phyloP scores from a whole-genome alignment of 148 eudicot genomes.

The Silene uniflora region DNA sequence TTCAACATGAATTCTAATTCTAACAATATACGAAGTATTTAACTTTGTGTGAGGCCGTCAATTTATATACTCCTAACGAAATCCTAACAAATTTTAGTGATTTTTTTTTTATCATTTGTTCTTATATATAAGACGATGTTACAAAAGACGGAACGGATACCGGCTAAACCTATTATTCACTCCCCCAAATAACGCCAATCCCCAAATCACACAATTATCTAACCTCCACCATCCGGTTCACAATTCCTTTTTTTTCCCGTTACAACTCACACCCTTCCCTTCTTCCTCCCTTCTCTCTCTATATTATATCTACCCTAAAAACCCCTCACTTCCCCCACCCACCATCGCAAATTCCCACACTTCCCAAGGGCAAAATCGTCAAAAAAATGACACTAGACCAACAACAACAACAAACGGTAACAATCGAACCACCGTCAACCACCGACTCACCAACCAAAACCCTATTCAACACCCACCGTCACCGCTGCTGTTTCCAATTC shows the following conservation, averaged over 20 bases:
- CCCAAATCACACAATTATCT: background rate
- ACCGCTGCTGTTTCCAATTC: slow-evolving; percentile 31
- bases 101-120: too few relatives aligned
- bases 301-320: background rate
- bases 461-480: slow-evolving; percentile 7
- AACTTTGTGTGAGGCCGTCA: too few relatives aligned
- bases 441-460: slow-evolving; percentile 7
- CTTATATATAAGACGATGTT: too few relatives aligned
- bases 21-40: too few relatives aligned
- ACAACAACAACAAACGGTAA: slow-evolving; percentile 3
- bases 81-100: too few relatives aligned
- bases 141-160: background rate
- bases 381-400: background rate
- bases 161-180: background rate
- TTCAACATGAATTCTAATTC: too few relatives aligned
- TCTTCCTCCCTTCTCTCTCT: background rate
- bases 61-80: too few relatives aligned
- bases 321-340: background rate
- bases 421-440: background rate
- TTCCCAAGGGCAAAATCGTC: slow-evolving; percentile 1
- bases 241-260: slow-evolving; percentile 14
- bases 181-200: background rate
- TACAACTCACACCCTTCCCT: slow-evolving; percentile 10
- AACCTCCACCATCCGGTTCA: slow-evolving; percentile 22
- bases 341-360: background rate